Base-by-base conservation (phyloP, 148 eudicot species). In the Amaranthus palmeri region DNA sequence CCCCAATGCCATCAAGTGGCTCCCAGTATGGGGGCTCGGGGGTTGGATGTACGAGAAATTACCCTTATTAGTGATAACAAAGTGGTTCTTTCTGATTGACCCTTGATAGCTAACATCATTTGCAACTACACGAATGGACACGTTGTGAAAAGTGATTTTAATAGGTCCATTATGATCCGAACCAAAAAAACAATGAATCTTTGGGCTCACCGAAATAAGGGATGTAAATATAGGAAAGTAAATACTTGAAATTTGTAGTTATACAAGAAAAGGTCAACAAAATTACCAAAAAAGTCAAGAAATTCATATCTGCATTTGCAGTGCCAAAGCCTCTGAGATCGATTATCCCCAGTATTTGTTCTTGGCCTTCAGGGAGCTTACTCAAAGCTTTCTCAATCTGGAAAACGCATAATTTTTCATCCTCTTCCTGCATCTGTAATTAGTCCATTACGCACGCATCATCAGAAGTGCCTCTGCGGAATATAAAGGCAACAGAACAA, bases 301-400 rank as follows among this genome's bases (percentile, higher is more conserved):
- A 95, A 56, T 72, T 88, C 64, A 95, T 64, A 84, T 95, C 99
- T 13, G 91, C 89, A 82, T 95, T 92, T 61, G 86, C 79, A 46
- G 84, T 64, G 69, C 89, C 79, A 80, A 89, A 95, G 70, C 92
- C 90, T 44, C 96, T 85, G 36, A 95, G 97, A 74, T 95, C 99
- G 69, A 95, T 56, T 81, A 95, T 82, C 56, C 77, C 89, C 68
- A 90, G 92, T 69, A 95, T 85, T 45, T 95, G 86, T 61, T 92
- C 83, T 83, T 85, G 85, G 59, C 96, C 96, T 68, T 78, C 81
- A 65, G 97, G 99, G 47, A 88, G 88, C 83, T 78, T 88, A 75
- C 88, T 84, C 80, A 92, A 77, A 59, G 97, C 97, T 86, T 90
- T 92, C 87, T 95, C 99, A 47, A 95, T 80, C 76, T 84, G 78